Evolutionary conservation across 305 asterid genomes (phyloP), one percentile per base, ranked within the genome.

Genomic region (Fraxinus greggii): DNA sequence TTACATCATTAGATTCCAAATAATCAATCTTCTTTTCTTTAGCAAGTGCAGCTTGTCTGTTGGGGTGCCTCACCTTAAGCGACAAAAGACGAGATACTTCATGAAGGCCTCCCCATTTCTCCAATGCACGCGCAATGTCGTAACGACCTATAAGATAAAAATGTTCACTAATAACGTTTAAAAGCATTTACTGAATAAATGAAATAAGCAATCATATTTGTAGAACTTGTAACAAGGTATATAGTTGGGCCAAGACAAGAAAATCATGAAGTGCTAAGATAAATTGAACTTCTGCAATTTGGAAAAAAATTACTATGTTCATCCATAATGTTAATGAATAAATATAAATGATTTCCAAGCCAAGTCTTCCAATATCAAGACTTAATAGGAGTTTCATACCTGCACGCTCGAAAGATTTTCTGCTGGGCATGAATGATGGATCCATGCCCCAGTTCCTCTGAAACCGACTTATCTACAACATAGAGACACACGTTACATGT

Each of bases 401-500:
- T 88, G 97, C 98, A 63, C 97, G 97, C 85, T 95, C 98, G 4
- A 95, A 94, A 80, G 94, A 89, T 85, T 95, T 93, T 89, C 99
- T 88, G 89, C 99, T 94, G 29, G 98, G 98, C 99, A 95, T 94
- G 87, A 86, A 95, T 26, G 92, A 88, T 76, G 88, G 92, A 85
- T 95, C 99, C 97, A 92, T 95, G 77, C 98, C 98, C 99, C 99
- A 94, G 73, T 87, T 94, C 90, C 91, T 87, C 82, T 92, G 99
- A 90, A 95, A 95, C 36, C 97, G 88, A 86, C 83, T 87, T 59
- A 95, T 90, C 99, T 93, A 88, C 48, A 26, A 73, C 67, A 83
- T 59, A 73, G n/a, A 65, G 73, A 72, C 61, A 4, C 38, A 51
- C 29, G 7, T 12, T 40, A 26, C 73, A 26, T 65, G 35, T 9